Conservation (phyloP, 2,329 filamentous ascomycete species). For the Verticillium albo-atrum region DNA sequence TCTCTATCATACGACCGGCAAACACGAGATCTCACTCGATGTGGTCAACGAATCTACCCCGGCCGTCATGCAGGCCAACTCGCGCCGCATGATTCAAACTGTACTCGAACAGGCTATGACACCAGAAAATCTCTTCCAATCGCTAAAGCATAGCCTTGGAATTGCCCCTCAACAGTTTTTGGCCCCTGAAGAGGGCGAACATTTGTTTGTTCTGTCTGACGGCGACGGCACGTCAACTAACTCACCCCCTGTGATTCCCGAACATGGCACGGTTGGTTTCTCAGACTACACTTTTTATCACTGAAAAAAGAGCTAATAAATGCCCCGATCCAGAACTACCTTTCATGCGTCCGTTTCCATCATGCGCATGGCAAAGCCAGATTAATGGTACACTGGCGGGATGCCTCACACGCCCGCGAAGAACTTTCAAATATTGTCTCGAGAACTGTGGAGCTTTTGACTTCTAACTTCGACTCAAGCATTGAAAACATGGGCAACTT, state of each 20-base stretch:
- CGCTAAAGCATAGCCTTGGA: too few relatives aligned
- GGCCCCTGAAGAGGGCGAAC: not conserved
- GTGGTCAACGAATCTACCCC: not conserved
- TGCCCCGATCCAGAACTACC: not conserved
- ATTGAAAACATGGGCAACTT: not conserved
- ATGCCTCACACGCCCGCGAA: not conserved
- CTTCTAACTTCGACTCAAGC: not conserved
- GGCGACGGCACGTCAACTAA: not conserved
- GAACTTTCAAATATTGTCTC: not conserved
- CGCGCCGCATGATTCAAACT: not conserved
- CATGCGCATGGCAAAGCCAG: not conserved
- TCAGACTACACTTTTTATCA: too few relatives aligned
- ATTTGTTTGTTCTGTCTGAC: not conserved
- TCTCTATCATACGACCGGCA: not conserved
- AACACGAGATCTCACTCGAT: not conserved
- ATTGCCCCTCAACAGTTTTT: not conserved
- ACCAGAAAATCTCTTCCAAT: not conserved
- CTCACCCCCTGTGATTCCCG: not conserved
- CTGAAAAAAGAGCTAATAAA: not conserved
- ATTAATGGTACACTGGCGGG: not conserved
- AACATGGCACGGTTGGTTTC: not conserved
- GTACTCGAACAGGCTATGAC: not conserved
- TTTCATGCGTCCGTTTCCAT: not conserved
- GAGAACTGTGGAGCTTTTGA: not conserved
- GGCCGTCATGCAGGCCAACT: not conserved